Evolutionary conservation across 2,329 filamentous ascomycete species (phyloP).

Genomic region (Fusarium illudens): DNA sequence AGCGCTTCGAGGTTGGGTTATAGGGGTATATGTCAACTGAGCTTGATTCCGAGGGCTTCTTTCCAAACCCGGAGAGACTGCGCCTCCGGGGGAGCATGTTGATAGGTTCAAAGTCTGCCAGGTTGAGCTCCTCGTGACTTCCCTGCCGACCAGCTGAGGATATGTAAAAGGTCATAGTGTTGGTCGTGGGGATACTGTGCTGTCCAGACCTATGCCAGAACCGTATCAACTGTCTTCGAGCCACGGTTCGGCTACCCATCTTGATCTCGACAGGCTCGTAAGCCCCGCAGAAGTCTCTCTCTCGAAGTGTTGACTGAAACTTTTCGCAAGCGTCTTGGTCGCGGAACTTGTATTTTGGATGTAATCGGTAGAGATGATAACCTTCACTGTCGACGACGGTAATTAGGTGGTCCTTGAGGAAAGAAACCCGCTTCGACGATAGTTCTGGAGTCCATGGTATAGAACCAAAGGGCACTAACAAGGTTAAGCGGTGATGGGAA

Average conservation of each 20-base stretch:
- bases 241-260: background rate
- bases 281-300: background rate
- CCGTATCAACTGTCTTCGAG: slow-evolving; percentile 3
- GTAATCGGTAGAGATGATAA: slow-evolving; percentile 6
- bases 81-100: background rate
- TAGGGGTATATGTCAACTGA: background rate
- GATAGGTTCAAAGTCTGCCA: background rate
- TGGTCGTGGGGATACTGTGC: background rate
- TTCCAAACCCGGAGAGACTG: background rate
- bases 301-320: slow-evolving; percentile 2
- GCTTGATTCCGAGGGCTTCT: background rate
- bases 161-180: background rate
- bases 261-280: slow-evolving; percentile 4
- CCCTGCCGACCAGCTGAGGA: background rate
- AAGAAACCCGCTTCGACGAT: background rate
- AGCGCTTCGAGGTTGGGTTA: background rate
- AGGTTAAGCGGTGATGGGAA: background rate
- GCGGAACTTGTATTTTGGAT: slow-evolving; percentile 8
- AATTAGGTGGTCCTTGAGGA: background rate
- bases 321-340: slow-evolving; percentile 1
- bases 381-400: slow-evolving; percentile 8
- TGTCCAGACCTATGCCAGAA: background rate
- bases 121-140: background rate
- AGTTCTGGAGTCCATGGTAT: slow-evolving; percentile 3
- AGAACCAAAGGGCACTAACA: background rate